phyloP scores from a whole-genome alignment of 352 stramenopile species.

The Blastocystis sp. region DNA sequence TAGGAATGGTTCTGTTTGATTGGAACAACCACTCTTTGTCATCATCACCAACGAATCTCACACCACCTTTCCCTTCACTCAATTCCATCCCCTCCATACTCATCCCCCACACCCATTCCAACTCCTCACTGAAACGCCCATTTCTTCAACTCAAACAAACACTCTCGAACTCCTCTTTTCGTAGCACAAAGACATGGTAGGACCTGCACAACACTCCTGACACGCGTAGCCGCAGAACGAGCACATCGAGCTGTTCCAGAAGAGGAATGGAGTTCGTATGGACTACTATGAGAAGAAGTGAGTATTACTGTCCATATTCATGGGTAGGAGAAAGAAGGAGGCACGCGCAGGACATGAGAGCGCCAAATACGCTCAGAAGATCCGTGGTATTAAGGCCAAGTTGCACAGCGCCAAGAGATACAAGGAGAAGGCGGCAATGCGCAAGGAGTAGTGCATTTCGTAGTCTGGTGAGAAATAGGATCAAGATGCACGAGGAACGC shows the following conservation, averaged over 20 bases:
- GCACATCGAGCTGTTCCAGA: constrained; percentile 98
- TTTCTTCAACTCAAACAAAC: background rate
- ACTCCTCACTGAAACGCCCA: background rate
- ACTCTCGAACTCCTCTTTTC: constrained; percentile 45
- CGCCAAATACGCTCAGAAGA: constrained; percentile 94
- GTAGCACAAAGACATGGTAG: constrained; percentile 18
- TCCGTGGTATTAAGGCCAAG: constrained; percentile 92
- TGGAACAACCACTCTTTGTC: no score
- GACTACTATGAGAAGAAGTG: constrained; percentile 76
- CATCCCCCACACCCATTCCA: no score
- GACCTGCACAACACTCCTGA: background rate
- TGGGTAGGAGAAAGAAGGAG: constrained; percentile 85
- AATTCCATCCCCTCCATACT: no score
- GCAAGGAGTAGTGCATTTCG: constrained; percentile 76
- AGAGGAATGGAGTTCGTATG: constrained; percentile 93
- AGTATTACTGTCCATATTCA: constrained; percentile 1
- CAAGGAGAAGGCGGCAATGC: constrained; percentile 99
- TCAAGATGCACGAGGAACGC: constrained; percentile 93
- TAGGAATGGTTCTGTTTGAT: no score
- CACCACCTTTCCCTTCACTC: no score
- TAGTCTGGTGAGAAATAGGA: constrained; percentile 58
- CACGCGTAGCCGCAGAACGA: constrained; percentile 72
- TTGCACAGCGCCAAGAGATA: constrained; percentile 97
- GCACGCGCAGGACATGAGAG: constrained; percentile 88
- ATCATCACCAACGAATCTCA: no score